A percentile compares a stretch with the other conserved stretches of the same genome.
phyloP scores from a whole-genome alignment of 2,329 filamentous ascomycete genomes.

The Tolypocladium guangdongense region DNA sequence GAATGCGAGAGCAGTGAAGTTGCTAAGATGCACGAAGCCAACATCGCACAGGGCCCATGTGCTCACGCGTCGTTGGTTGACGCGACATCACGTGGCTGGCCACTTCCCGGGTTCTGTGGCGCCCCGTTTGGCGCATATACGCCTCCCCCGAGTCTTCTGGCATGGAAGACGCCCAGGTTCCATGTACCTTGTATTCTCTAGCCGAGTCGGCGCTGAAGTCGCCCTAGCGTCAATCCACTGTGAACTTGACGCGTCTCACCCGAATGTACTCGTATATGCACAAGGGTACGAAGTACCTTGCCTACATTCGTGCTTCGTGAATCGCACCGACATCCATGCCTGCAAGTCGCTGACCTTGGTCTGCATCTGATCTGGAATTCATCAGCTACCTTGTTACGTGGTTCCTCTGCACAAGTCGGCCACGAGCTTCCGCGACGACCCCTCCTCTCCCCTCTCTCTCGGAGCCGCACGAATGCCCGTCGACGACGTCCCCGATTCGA shows the following conservation, averaged over 20 bases:
- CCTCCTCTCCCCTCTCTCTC: neutral
- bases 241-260: neutral
- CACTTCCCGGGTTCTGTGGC: neutral
- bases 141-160: neutral
- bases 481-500: constrained; percentile 57
- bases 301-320: too few species aligned
- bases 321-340: neutral
- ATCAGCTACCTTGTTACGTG: neutral
- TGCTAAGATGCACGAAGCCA: neutral
- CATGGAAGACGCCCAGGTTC: too few species aligned
- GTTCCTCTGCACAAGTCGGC: neutral
- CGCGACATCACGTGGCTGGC: constrained; percentile 24
- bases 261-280: too few species aligned
- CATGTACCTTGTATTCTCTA: too few species aligned
- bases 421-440: neutral
- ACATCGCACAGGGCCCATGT: neutral
- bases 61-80: constrained; percentile 10
- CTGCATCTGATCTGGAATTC: neutral
- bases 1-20: neutral
- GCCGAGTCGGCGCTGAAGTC: neutral
- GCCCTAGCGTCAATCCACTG: neutral
- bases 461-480: constrained; percentile 15
- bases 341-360: neutral
- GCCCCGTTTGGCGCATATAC: neutral
- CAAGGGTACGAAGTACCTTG: too few species aligned